Evolutionary conservation across 371 early-diverging fungal species (phyloP).

Genomic region (Dichotomocladium elegans): DNA sequence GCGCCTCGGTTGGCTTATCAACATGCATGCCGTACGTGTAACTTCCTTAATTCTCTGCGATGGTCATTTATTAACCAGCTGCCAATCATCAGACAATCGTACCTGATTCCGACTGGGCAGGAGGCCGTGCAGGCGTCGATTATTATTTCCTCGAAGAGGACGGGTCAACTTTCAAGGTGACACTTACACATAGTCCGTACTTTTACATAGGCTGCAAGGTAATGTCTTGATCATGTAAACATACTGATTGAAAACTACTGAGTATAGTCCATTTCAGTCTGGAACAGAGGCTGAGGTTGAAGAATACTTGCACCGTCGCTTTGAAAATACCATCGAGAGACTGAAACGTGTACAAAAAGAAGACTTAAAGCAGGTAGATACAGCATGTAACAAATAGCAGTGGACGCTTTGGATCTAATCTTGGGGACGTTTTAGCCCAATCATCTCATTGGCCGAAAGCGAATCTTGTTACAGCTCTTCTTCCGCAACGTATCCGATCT

Average conservation of each 20-base stretch:
- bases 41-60: too few species aligned
- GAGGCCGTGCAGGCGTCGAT: conserved; percentile 81
- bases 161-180: conserved; percentile 86
- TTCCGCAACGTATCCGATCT: conserved; percentile 86
- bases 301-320: conserved; percentile 77
- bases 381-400: too few species aligned
- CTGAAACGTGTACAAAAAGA: conserved; percentile 72
- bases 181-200: conserved; percentile 84
- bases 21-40: conserved; percentile 82
- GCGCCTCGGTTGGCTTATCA: conserved; percentile 91
- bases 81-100: conserved; percentile 54
- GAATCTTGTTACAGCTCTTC: conserved; percentile 70
- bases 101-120: conserved; percentile 58
- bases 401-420: too few species aligned
- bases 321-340: conserved; percentile 61
- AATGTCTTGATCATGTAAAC: background rate
- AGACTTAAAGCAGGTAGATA: conserved; percentile 77
- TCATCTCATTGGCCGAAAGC: conserved; percentile 79
- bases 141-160: conserved; percentile 91
- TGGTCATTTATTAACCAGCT: too few species aligned
- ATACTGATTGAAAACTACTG: background rate
- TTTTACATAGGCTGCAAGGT: conserved; percentile 85
- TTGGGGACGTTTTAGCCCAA: conserved; percentile 85
- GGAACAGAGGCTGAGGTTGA: conserved; percentile 83
- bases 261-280: conserved; percentile 34